Evolutionary conservation across 768 basidiomycete species (phyloP), one percentile per base, ranked within the genome.

Genomic region (Boletales sp.): DNA sequence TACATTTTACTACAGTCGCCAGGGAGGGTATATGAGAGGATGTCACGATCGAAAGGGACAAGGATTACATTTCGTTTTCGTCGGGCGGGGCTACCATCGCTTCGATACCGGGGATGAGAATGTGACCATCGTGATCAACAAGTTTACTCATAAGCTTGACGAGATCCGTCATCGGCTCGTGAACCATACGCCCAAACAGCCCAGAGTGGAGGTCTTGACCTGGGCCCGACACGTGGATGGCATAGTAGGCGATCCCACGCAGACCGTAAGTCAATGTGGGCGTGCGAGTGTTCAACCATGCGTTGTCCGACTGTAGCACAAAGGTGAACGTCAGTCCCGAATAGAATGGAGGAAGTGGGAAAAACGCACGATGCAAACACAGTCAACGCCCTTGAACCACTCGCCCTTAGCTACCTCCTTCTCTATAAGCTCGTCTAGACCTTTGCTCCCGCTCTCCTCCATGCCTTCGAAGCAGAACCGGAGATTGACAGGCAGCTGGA

Each of bases 121-220:
- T 96, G 39, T 82, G 76, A n/a, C 92, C 94, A 40, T 79, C 63
- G 4, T 80, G 74, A 39, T 81, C 79, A 47, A 96, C 94, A 40
- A 97, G 88, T 57, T 83, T 91, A 60, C 85, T 81, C 81, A 97
- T 83, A 55, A 97, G 72, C 40, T 70, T 64, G 64, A 96, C 76
- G 44, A 96, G 83, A 63, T 95, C 94, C 0, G 91, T 94, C 94
- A 97, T 95, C 13, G 94, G 94, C 67, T 89, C 87, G 62, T 90
- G 85, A 18, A 91, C 87, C 31, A 81, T 83, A 33, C 85, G 75
- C 8, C 91, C 90, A 63, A 90, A 92, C 30, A 85, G 76, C 47
- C 94, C 94, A 35, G 92, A 94, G 69, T 98, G 95, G 1, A 97
- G 76, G 62, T 97, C 94, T 40, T 86, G 77, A 17, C 75, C 83